Evolutionary conservation across 176 grass and related monocot species (phyloP).

Genomic region (Calamus simplicifolius): DNA sequence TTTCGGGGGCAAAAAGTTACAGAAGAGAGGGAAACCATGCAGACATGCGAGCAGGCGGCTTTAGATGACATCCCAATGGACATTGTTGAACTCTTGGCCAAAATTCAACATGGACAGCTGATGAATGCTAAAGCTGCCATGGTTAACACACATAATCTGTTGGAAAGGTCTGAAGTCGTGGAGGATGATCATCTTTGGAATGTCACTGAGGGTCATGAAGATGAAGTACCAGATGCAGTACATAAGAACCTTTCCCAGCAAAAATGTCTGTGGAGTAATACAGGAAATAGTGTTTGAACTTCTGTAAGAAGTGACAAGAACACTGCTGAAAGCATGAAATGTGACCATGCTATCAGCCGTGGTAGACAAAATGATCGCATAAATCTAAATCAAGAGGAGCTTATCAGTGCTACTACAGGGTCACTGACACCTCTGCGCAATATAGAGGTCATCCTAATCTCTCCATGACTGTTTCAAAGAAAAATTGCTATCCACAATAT

Average conservation of each 20-base stretch:
- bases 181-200: constrained; percentile 23
- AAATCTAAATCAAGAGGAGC: constrained; percentile 11
- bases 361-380: constrained; percentile 8
- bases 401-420: constrained; percentile 25
- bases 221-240: constrained; percentile 11
- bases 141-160: neutral
- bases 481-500: neutral
- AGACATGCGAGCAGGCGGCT: constrained; percentile 15
- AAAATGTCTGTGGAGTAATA: constrained; percentile 20
- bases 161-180: constrained; percentile 16
- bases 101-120: constrained; percentile 38
- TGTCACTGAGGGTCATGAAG: constrained; percentile 13
- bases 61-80: constrained; percentile 81
- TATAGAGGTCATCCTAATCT: constrained; percentile 17
- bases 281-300: constrained; percentile 17
- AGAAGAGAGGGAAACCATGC: constrained; percentile 20
- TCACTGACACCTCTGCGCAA: constrained; percentile 20
- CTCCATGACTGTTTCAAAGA: neutral
- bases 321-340: constrained; percentile 8
- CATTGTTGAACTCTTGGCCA: constrained; percentile 74
- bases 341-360: neutral
- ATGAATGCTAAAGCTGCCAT: constrained; percentile 22
- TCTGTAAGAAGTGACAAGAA: constrained; percentile 3
- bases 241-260: constrained; percentile 18
- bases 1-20: constrained; percentile 16